Evolutionary conservation across 768 basidiomycete genomes (phyloP).

Genomic region (Phanerodontia chrysosporium): DNA sequence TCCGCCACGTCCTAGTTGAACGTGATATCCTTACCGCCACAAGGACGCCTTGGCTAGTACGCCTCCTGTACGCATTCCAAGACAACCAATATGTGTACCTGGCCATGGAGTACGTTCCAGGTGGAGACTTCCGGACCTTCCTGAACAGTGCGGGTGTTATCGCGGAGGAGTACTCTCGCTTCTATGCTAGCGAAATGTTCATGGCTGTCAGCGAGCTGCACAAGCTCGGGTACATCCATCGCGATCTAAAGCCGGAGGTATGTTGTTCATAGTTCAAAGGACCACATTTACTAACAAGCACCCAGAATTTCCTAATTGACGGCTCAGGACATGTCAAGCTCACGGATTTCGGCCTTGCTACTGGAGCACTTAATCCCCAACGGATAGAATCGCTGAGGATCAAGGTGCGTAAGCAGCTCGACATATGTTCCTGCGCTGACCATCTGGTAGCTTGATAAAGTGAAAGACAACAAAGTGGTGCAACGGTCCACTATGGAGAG

Average conservation of each 20-base stretch:
- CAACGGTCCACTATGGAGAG: conserved; percentile 92
- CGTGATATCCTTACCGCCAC: conserved; percentile 97
- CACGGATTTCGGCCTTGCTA: conserved; percentile 96
- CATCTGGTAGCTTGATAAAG: conserved; percentile 77
- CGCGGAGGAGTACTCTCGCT: conserved; percentile 94
- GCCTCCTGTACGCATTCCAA: conserved; percentile 94
- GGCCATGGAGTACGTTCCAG: conserved; percentile 99
- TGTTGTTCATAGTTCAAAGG: too few relatives aligned
- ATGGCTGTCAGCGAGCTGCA: conserved; percentile 90
- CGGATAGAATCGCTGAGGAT: conserved; percentile 93
- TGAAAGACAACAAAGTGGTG: conserved; percentile 88
- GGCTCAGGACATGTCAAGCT: conserved; percentile 94
- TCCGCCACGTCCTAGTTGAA: conserved; percentile 97
- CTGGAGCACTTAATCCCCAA: conserved; percentile 90
- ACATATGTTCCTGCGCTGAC: conserved; percentile 4
- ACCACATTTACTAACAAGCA: background rate
- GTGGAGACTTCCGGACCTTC: conserved; percentile 96
- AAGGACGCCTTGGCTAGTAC: conserved; percentile 95
- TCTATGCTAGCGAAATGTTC: conserved; percentile 99
- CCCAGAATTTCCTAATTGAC: conserved; percentile 97
- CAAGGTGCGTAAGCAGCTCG: conserved; percentile 51
- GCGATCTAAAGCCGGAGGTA: conserved; percentile 97
- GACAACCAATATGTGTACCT: conserved; percentile 88
- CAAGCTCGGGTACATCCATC: conserved; percentile 96
- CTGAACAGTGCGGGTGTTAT: conserved; percentile 91